Evolutionary conservation across 2,329 filamentous ascomycete genomes (phyloP), one percentile per base, ranked within the genome.

Genomic region (Ascocoryne sarcoides): DNA sequence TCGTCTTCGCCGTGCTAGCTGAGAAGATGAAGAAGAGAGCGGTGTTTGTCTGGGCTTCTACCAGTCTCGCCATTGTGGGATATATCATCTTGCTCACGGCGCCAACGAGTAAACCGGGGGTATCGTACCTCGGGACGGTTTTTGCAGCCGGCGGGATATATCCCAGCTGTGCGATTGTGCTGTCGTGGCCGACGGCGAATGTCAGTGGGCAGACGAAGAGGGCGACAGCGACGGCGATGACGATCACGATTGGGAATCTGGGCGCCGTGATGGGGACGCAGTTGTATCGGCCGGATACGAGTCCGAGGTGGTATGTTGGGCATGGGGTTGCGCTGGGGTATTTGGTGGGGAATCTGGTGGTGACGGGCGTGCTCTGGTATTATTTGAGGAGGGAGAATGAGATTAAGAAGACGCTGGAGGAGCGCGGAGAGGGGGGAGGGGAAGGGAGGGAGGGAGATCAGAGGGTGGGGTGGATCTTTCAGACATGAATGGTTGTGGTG

Each of bases 181-280:
- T 85, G 0, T 77, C 75, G 1, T 85, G 81, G 80, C 77, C 79
- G 0, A 79, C 80, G 2, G 82, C 82, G 57, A 84, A 85, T 43
- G 76, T 85, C 0, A 79, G 76, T 0, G 78, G 79, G 0, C 79
- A 84, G 59, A 82, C 78, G 0, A 85, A 85, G 59, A 68, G 81
- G 1, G 77, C 76, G 1, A 75, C 79, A 3, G 76, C 75, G 2
- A 83, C 79, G 35, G 81, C 76, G 0, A 75, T 85, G 71, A 79
- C 84, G 50, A 84, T 85, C 42, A 79, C 74, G 8, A 78, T 85
- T 37, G 82, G 80, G 0, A 84, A 84, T 48, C 55, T 81, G 1
- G 81, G 80, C 0, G 79, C 78, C 0, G 76, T 84, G 0, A 50
- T 86, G 17, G 81, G 80, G 0, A 85, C 80, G 1, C 80, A 86